Base-by-base conservation (phyloP, 2,329 filamentous ascomycete species). In the Periconia sp. region DNA sequence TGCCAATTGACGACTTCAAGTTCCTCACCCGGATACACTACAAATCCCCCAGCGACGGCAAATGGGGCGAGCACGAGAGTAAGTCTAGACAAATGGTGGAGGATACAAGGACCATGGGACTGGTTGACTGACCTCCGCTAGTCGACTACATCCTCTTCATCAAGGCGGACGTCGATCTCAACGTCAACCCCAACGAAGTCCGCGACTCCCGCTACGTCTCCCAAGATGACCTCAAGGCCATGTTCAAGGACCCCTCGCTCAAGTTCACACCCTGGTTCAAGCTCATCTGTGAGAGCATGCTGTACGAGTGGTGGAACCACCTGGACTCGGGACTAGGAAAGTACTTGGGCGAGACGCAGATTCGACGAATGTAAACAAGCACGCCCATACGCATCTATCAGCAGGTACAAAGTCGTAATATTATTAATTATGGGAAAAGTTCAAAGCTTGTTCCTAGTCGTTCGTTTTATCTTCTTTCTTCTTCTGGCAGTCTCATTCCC, bases 91-190 rank as follows among this genome's bases (percentile, higher is more conserved):
- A 18, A 11, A 9, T n/a, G 18, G 19, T 17, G 1, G 6, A 19
- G 31, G 30, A 23, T 17, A 42, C 27, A 47, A 31, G 35, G 23
- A 27, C 23, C 23, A 8, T 27, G 8, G 5, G 23, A 27, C 17
- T 46, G 30, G 45, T 66, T 75, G 43, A 74, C 57, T 37, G 19
- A 15, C 23, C 2, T 45, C 13, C 13, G 33, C 33, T 47, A 94
- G 92, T 99, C 71, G 94, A 99, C 76, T 99, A 99, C 76, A 99
- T 99, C 62, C 86, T 99, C 52, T 97, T 99, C 79, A 97, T 97
- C 81, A 72, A 72, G 80, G 89, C 91, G 54, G 89, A 95, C 59
- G 93, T 97, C 53, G 89, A 95, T 65, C 79, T 96, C 47, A 75
- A 90, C 54, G 76, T 85, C 66, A 99, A 92, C 78, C 81, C 82